Conservation (phyloP, 1,284 basidiomycete species). For the Leccinum pseudoinsigne region DNA sequence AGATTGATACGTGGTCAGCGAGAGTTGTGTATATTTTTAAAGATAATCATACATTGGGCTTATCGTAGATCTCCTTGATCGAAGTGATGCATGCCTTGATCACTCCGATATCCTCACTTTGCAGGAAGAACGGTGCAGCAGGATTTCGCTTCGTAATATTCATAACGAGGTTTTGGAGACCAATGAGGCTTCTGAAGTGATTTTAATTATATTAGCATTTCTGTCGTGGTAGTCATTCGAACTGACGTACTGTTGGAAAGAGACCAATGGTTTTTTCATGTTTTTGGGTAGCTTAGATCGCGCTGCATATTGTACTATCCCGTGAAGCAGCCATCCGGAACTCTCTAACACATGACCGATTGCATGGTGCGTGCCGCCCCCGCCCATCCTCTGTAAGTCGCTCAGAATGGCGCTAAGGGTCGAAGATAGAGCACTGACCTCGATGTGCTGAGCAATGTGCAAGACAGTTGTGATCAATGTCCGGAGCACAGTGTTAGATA, state of each 20-base stretch:
- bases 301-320: constrained; percentile 7
- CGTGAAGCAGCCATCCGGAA: constrained; percentile 19
- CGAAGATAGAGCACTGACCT: constrained; percentile 8
- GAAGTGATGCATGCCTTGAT: constrained; percentile 12
- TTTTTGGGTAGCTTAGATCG: background rate
- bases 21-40: background rate
- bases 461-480: constrained; percentile 16
- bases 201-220: background rate
- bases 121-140: constrained; percentile 14
- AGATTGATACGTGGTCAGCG: background rate
- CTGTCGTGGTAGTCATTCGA: background rate
- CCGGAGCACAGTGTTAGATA: constrained; percentile 7
- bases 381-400: constrained; percentile 9
- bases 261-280: background rate
- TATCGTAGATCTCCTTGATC: constrained; percentile 14
- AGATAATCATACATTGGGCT: constrained; percentile 8
- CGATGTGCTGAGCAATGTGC: constrained; percentile 11
- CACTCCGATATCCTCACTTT: constrained; percentile 14
- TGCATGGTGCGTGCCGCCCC: constrained; percentile 17
- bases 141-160: constrained; percentile 9
- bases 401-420: background rate
- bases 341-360: constrained; percentile 18
- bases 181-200: constrained; percentile 15
- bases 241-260: background rate
- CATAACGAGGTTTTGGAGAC: constrained; percentile 12